Conservation (phyloP, 176 grass and related monocot genomes). For the Luzula sylvatica region DNA sequence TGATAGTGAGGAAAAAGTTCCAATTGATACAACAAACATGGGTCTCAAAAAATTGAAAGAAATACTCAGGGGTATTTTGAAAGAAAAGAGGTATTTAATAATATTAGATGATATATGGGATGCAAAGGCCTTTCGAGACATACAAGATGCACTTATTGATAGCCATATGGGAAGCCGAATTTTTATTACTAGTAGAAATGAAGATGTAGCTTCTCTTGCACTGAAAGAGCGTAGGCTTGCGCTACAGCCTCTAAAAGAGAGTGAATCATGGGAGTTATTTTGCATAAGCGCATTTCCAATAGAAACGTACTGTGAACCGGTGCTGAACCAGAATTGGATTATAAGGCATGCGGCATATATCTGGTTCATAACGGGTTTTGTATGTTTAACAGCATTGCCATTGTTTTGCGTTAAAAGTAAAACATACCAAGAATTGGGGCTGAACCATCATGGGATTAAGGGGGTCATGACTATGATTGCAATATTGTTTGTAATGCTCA, state of each 20-base stretch:
- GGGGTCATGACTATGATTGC: no score
- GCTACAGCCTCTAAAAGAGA: slow-evolving; percentile 11
- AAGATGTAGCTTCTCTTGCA: slow-evolving; percentile 13
- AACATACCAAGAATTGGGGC: no score
- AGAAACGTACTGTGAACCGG: no score
- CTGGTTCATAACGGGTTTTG: no score
- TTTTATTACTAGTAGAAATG: slow-evolving; percentile 21
- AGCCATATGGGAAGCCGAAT: background rate
- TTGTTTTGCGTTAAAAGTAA: no score
- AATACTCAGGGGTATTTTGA: background rate
- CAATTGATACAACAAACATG: background rate
- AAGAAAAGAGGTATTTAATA: slow-evolving; percentile 9
- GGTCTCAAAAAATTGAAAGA: slow-evolving; percentile 2
- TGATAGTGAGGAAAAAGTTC: background rate
- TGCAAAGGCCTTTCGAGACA: background rate
- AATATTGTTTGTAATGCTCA: no score
- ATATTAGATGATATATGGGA: slow-evolving; percentile 14
- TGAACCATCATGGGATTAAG: no score
- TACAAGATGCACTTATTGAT: background rate
- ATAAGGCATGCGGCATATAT: no score
- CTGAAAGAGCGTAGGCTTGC: background rate
- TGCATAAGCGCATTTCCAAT: slow-evolving; percentile 6
- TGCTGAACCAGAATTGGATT: no score
- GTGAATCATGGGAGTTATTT: slow-evolving; percentile 8
- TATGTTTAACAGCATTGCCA: no score